These are phyloP conservation scores for Rhizomucor pusillus DNA, from an alignment of 371 early-diverging fungal species.

Conservation along the genomic window DNA sequence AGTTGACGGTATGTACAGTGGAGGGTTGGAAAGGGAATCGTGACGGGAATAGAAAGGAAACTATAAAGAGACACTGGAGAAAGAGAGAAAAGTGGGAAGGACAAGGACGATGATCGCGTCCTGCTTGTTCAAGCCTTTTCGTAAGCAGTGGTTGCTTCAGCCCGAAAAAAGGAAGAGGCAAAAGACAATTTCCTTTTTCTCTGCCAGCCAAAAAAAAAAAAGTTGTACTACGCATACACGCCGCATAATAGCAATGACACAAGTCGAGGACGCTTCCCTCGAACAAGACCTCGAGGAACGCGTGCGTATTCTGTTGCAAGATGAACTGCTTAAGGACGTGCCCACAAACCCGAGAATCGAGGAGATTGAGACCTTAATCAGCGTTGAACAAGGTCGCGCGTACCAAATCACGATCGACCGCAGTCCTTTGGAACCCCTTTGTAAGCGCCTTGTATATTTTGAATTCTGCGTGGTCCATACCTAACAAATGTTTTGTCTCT, in stretches of 20 bases:
- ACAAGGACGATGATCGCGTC: not conserved
- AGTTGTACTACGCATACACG: not conserved
- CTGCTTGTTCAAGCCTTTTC: not conserved
- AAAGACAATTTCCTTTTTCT: not conserved
- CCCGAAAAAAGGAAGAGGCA: not conserved
- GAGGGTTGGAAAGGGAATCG: not conserved
- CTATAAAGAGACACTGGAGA: not conserved
- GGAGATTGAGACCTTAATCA: conserved; percentile 32
- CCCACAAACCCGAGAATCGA: conserved; percentile 13
- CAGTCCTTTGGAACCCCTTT: conserved; percentile 20
- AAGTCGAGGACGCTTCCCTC: not conserved
- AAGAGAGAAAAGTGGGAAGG: not conserved
- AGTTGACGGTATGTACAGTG: not conserved
- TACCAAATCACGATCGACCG: conserved; percentile 33
- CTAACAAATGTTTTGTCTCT: not conserved
- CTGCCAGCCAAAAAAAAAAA: not conserved
- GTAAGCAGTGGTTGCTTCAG: not conserved
- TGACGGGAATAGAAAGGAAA: not conserved
- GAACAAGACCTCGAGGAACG: conserved; percentile 17
- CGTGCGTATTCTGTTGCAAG: conserved; percentile 18
- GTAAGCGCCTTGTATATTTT: conserved; percentile 14
- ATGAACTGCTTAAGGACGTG: conserved; percentile 27
- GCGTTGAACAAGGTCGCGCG: conserved; percentile 38
- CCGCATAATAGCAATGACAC: not conserved
- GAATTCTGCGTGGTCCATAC: not conserved